Evolutionary conservation across 169 alveolate species (phyloP).

Genomic region (Theileria orientalis): DNA sequence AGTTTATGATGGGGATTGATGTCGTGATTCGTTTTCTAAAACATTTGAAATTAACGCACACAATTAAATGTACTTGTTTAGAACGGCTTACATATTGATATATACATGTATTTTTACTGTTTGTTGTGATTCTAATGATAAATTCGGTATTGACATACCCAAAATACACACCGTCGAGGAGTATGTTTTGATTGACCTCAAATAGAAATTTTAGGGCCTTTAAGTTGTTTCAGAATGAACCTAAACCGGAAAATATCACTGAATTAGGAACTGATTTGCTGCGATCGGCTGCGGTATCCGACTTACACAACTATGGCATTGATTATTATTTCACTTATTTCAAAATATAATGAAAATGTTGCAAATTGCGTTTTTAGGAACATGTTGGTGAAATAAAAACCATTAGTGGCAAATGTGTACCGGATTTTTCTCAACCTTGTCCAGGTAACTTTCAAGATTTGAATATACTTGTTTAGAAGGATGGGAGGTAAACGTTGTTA

Average conservation of each 20-base stretch:
- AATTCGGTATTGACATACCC: conserved; percentile 49
- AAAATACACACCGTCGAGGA: conserved; percentile 52
- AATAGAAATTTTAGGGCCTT: conserved; percentile 15
- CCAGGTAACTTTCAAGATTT: conserved; percentile 26
- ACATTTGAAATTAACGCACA: background rate
- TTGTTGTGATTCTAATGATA: conserved; percentile 17
- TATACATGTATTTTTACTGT: background rate
- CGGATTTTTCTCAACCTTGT: conserved; percentile 46
- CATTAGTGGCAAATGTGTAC: conserved; percentile 42
- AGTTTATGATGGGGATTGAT: conserved; percentile 8
- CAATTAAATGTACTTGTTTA: background rate
- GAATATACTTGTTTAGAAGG: conserved; percentile 9
- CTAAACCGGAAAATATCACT: conserved; percentile 35
- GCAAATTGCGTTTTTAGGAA: conserved; percentile 11
- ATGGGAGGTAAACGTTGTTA: conserved; percentile 37
- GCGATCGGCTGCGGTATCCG: conserved; percentile 34
- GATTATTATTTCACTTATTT: background rate
- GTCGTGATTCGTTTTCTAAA: background rate
- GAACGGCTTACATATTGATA: background rate
- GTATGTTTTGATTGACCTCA: conserved; percentile 16
- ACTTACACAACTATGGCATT: background rate
- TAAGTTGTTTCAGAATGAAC: conserved; percentile 24
- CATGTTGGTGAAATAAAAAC: conserved; percentile 22
- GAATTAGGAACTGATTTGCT: conserved; percentile 43
- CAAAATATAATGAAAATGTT: too few relatives aligned